phyloP scores from a whole-genome alignment of 1,284 basidiomycete species.

The Vanrija sp. region DNA sequence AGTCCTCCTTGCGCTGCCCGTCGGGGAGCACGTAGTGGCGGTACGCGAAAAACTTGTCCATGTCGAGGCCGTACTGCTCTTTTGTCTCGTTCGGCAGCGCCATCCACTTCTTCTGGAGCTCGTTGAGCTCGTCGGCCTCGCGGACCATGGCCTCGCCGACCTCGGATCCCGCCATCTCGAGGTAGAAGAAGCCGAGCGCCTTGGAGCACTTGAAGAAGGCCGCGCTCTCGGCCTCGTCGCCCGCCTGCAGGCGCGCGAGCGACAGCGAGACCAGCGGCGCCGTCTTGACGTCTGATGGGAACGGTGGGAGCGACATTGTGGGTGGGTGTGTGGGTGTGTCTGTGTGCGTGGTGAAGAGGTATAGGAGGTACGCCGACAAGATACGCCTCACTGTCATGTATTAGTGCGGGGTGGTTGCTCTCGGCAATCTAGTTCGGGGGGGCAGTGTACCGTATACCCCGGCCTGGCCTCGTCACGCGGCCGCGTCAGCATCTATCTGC shows the following conservation, averaged over 20 bases:
- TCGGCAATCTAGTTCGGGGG: too few relatives aligned
- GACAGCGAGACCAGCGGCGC: conserved; percentile 28
- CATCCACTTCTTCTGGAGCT: conserved; percentile 25
- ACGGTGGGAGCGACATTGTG: conserved; percentile 20
- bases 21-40: conserved; percentile 18
- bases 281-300: conserved; percentile 18
- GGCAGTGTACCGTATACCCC: too few relatives aligned
- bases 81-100: conserved; percentile 23
- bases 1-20: conserved; percentile 18
- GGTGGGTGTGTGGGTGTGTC: neutral
- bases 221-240: conserved; percentile 14
- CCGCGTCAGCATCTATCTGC: too few relatives aligned
- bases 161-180: conserved; percentile 22
- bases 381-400: too few relatives aligned
- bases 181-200: conserved; percentile 35
- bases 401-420: too few relatives aligned
- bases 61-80: conserved; percentile 21
- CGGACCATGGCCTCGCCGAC: conserved; percentile 23
- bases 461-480: too few relatives aligned
- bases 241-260: conserved; percentile 18
- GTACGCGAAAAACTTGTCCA: conserved; percentile 27
- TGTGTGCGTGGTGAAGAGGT: neutral
- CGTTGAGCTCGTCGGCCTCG: conserved; percentile 22
- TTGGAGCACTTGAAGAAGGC: conserved; percentile 24
- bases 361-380: too few relatives aligned